These are phyloP conservation scores for Phylloporus rhodoxanthus DNA, from an alignment of 768 basidiomycete species.

Conservation along the genomic window DNA sequence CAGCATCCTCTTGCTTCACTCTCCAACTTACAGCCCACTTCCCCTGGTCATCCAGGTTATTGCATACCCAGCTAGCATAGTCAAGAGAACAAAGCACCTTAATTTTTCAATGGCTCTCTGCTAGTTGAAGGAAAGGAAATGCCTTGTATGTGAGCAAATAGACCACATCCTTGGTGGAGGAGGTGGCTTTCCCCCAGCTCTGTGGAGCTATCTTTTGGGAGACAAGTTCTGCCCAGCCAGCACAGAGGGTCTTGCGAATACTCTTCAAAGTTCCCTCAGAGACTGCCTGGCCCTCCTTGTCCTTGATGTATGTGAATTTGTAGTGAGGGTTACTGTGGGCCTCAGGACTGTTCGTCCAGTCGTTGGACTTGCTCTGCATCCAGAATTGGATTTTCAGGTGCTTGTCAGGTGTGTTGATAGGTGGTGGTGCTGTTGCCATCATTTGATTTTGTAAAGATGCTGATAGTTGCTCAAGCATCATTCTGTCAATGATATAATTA, in stretches of 20 bases:
- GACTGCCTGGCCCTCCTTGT: not conserved
- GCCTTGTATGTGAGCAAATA: too few species aligned
- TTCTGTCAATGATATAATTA: not conserved
- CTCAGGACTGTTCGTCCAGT: not conserved
- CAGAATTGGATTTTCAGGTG: not conserved
- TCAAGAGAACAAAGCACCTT: not conserved
- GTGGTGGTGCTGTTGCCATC: not conserved
- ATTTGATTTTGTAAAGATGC: not conserved
- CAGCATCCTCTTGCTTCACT: not conserved
- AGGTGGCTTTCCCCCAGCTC: too few species aligned
- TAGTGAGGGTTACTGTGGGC: not conserved
- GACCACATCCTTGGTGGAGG: too few species aligned
- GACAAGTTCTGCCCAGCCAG: conserved; percentile 1
- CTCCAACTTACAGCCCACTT: not conserved
- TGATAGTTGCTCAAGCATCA: not conserved
- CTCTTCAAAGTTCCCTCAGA: not conserved
- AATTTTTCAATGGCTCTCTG: not conserved
- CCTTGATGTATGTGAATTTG: not conserved
- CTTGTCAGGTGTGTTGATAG: not conserved
- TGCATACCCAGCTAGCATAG: not conserved
- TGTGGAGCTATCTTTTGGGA: not conserved
- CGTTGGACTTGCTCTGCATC: not conserved
- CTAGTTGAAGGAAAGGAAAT: not conserved
- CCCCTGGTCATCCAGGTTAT: not conserved
- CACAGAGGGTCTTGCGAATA: not conserved